These are phyloP conservation scores for Trichosporon coremiiforme DNA, from an alignment of 1,284 basidiomycete species.

Conservation along the genomic window DNA sequence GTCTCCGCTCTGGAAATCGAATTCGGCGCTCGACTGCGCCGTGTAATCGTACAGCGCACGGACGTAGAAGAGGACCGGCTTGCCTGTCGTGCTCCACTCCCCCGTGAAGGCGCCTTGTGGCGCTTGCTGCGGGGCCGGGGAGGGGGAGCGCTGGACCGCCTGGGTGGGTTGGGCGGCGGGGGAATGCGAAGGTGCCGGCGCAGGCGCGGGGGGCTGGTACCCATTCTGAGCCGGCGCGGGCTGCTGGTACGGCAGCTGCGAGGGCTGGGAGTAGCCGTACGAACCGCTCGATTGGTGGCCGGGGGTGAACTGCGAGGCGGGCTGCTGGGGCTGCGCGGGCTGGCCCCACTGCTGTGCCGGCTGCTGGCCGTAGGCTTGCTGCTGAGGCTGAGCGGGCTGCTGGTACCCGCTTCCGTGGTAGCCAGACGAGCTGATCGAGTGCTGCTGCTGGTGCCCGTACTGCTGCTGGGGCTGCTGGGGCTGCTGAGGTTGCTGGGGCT, in stretches of 20 bases:
- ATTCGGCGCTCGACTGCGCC: conserved; percentile 65
- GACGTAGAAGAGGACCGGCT: conserved; percentile 61
- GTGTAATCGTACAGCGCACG: conserved; percentile 90
- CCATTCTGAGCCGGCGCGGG: no score
- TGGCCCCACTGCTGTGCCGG: conserved; percentile 27
- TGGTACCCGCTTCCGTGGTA: conserved; percentile 7
- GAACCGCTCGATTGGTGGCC: conserved; percentile 37
- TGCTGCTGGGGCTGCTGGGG: conserved; percentile 27
- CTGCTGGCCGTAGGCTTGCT: conserved; percentile 24
- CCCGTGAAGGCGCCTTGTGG: conserved; percentile 52
- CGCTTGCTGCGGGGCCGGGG: conserved; percentile 48
- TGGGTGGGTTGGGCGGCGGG: conserved; percentile 19
- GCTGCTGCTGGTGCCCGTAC: conserved; percentile 20
- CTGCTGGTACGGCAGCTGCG: not conserved
- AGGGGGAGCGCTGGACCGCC: conserved; percentile 35
- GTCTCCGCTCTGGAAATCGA: conserved; percentile 87
- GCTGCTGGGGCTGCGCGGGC: conserved; percentile 24
- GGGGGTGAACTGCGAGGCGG: conserved; percentile 41
- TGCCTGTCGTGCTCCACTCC: conserved; percentile 53
- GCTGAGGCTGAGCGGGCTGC: conserved; percentile 1
- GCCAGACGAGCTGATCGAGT: conserved; percentile 20
- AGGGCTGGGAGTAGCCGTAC: conserved; percentile 10
- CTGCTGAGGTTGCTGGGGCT: conserved; percentile 28
- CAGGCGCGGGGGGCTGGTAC: no score
- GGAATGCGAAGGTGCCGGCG: not conserved